These are phyloP conservation scores for Paramecium tetraurelia DNA, from an alignment of 73 alveolate species.

Conservation along the genomic window DNA sequence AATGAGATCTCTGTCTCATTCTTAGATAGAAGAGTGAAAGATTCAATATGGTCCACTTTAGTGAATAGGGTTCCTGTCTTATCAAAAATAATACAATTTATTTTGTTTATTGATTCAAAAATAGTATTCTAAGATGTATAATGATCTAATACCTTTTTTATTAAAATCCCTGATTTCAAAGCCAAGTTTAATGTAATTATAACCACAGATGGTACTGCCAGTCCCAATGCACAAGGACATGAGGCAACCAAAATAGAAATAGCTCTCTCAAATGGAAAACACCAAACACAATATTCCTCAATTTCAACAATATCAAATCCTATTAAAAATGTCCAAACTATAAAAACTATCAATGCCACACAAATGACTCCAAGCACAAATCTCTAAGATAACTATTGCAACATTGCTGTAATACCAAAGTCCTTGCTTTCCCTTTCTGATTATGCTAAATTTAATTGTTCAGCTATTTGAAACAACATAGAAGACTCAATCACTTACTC, in stretches of 20 bases:
- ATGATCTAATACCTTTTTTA: slow-evolving; percentile 64
- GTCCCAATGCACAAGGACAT: slow-evolving; percentile 97
- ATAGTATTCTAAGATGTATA: slow-evolving; percentile 52
- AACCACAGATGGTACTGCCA: slow-evolving; percentile 99
- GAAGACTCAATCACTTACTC: slow-evolving; percentile 44
- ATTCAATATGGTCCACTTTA: slow-evolving; percentile 53
- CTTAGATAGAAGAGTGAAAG: not conserved
- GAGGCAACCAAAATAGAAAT: slow-evolving; percentile 53
- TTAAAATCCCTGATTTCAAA: slow-evolving; percentile 79
- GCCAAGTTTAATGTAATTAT: slow-evolving; percentile 96
- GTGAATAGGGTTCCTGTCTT: slow-evolving; percentile 92
- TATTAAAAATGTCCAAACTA: slow-evolving; percentile 82
- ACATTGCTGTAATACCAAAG: slow-evolving; percentile 63
- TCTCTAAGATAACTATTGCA: slow-evolving; percentile 15
- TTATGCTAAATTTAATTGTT: slow-evolving; percentile 54
- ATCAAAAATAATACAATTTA: slow-evolving; percentile 87
- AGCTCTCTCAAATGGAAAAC: slow-evolving; percentile 61
- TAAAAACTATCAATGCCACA: slow-evolving; percentile 70
- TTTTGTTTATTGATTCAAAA: slow-evolving; percentile 72
- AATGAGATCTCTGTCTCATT: not conserved
- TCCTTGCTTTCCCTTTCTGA: slow-evolving; percentile 62
- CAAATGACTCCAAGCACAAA: slow-evolving; percentile 57
- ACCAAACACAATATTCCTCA: slow-evolving; percentile 62
- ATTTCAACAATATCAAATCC: slow-evolving; percentile 67
- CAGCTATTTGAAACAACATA: slow-evolving; percentile 52